These are phyloP conservation scores for Dactylellina sp. DNA, from an alignment of 2,329 filamentous ascomycete genomes.

Conservation along the genomic window DNA sequence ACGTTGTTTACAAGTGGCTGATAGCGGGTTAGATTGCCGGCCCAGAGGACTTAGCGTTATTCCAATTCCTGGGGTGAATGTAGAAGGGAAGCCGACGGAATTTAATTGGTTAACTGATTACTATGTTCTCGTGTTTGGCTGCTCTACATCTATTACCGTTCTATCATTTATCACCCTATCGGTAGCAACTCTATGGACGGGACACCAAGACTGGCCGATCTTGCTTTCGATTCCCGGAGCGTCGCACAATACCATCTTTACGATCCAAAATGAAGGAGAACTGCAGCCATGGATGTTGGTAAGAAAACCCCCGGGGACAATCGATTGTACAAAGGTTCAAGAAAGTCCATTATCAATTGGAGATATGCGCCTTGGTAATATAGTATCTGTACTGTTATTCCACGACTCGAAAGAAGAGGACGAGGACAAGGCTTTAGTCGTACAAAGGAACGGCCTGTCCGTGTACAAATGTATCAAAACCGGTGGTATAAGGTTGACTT, in stretches of 20 bases:
- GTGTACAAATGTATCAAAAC: slow-evolving; percentile 47
- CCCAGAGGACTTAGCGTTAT: slow-evolving; percentile 56
- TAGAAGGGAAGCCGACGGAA: slow-evolving; percentile 34
- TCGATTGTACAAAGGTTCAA: slow-evolving; percentile 52
- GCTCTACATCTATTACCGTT: slow-evolving; percentile 58
- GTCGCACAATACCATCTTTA: slow-evolving; percentile 56
- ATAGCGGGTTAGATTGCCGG: slow-evolving; percentile 36
- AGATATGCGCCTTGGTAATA: slow-evolving; percentile 48
- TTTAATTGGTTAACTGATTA: slow-evolving; percentile 55
- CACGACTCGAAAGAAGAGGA: slow-evolving; percentile 52
- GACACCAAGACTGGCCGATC: slow-evolving; percentile 59
- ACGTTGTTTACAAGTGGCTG: slow-evolving; percentile 58
- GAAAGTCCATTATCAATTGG: slow-evolving; percentile 47
- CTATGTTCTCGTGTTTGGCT: slow-evolving; percentile 58
- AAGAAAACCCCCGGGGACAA: slow-evolving; percentile 36
- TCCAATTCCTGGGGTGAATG: slow-evolving; percentile 42
- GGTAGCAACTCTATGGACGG: slow-evolving; percentile 58
- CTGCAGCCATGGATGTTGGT: slow-evolving; percentile 58
- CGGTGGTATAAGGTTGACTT: slow-evolving; percentile 41
- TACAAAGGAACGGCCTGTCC: slow-evolving; percentile 42
- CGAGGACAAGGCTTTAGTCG: slow-evolving; percentile 50
- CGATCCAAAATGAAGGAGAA: slow-evolving; percentile 49
- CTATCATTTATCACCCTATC: slow-evolving; percentile 59
- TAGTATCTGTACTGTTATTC: slow-evolving; percentile 43
- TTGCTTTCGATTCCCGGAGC: slow-evolving; percentile 53